These are phyloP conservation scores for Chernovozyma aurita DNA, from an alignment of 1,139 yeast genomes.

Conservation along the genomic window DNA sequence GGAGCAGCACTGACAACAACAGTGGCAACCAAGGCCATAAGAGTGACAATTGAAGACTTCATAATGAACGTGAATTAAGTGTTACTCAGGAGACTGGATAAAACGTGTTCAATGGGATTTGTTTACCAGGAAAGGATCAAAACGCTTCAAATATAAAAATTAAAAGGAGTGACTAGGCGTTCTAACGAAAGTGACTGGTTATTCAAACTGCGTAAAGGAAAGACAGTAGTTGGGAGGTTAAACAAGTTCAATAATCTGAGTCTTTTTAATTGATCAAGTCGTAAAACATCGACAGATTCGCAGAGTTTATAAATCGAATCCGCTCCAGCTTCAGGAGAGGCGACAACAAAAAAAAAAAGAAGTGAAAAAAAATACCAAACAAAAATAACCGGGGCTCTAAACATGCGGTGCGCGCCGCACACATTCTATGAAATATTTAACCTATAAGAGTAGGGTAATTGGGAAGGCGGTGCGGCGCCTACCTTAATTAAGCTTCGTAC, in stretches of 20 bases:
- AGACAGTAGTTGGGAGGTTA: conserved; percentile 8
- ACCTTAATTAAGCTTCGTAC: background rate
- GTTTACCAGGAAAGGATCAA: background rate
- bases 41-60: conserved; percentile 14
- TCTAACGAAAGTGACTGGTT: too few species aligned
- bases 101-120: background rate
- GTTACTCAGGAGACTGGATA: too few species aligned
- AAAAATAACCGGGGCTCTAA: background rate
- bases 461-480: background rate
- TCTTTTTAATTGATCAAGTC: too few species aligned
- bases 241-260: too few species aligned
- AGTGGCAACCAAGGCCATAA: conserved; percentile 19
- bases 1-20: conserved; percentile 31
- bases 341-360: background rate
- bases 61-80: conserved; percentile 5
- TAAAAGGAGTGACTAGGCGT: background rate
- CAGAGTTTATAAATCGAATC: background rate
- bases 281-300: too few species aligned
- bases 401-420: background rate
- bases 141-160: background rate
- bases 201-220: conserved; percentile 5
- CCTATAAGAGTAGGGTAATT: background rate
- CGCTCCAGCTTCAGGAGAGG: background rate
- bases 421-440: background rate
- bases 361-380: background rate